Evolutionary conservation across 2,329 filamentous ascomycete genomes (phyloP), one percentile per base, ranked within the genome.

Genomic region (Stachybotrys chlorohalonatus): DNA sequence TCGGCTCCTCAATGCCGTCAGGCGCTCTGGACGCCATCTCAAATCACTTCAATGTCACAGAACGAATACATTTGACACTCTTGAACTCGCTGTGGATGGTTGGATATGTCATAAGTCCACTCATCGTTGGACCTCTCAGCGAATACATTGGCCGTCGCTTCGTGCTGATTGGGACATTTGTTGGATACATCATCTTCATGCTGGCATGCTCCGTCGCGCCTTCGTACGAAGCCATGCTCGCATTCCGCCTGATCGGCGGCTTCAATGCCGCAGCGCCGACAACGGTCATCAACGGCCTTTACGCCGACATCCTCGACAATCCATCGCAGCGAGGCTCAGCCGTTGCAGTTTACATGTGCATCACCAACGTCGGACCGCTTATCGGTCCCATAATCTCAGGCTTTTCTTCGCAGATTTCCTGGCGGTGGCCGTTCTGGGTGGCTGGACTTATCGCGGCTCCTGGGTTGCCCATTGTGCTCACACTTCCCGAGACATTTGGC

Each of bases 331-430:
- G 68, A 17, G 68, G 68, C 30, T 65, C 63, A 9, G 68, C 68
- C 31, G 63, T 70, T 36, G 63, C 67, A 9, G 56, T 69, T 3
- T 70, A 70, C 63, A 70, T 70, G 67, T 61, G 60, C 7, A 59
- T 70, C 47, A 70, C 68, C 7, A 69, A 63, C 2, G 55, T 63
- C 5, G 68, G 65, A 0, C 67, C 67, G 6, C 72, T 79, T 1
- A 63, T 81, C 1, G 79, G 78, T 0, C 78, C 78, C 1, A 73
- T 81, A 11, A 71, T 79, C 17, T 78, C 77, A 13, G 78, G 77
- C 0, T 80, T 80, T 60, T 60, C 78, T 0, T 69, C 79, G 4
- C 70, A 74, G 52, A 68, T 65, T n/a, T 72, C 67, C 17, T 72
- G 73, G 59, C 65, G 69, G 24, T 75, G 74, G 55, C 64, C 72